Evolutionary conservation across 2,329 filamentous ascomycete species (phyloP).

Genomic region (Chaetomium globosum): DNA sequence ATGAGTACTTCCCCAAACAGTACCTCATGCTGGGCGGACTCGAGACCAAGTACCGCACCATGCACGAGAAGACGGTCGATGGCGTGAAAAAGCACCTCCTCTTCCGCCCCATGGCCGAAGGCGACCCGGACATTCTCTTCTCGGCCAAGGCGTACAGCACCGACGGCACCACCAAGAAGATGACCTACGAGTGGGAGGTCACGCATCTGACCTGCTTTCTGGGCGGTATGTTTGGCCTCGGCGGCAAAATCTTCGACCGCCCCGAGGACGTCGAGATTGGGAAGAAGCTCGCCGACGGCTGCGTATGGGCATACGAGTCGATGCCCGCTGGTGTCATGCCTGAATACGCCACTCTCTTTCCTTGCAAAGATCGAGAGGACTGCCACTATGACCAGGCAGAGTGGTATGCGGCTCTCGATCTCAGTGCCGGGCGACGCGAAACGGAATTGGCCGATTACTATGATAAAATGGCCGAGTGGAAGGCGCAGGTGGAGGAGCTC

Average conservation of each 20-base stretch:
- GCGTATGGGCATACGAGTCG: conserved; percentile 68
- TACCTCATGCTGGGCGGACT: conserved; percentile 76
- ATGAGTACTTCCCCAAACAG: conserved; percentile 72
- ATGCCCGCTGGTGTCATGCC: conserved; percentile 67
- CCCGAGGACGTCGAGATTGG: conserved; percentile 65
- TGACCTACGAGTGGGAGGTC: conserved; percentile 59
- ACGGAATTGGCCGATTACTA: conserved; percentile 49
- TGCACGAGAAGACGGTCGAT: conserved; percentile 71
- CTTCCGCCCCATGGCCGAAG: conserved; percentile 73
- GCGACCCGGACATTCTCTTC: conserved; percentile 71
- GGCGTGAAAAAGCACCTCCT: conserved; percentile 73
- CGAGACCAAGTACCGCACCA: conserved; percentile 68
- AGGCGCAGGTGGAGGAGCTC: conserved; percentile 42
- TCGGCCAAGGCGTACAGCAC: conserved; percentile 62
- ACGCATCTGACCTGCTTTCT: conserved; percentile 69
- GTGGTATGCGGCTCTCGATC: conserved; percentile 56
- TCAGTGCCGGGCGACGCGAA: conserved; percentile 48
- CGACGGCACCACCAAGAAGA: conserved; percentile 47
- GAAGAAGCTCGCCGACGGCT: conserved; percentile 66
- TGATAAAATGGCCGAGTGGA: conserved; percentile 45
- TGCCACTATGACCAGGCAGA: conserved; percentile 58
- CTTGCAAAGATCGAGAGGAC: conserved; percentile 51
- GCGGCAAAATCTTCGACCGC: conserved; percentile 62
- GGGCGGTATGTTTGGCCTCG: conserved; percentile 70
- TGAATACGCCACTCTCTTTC: conserved; percentile 53